Percentiles rank a stretch among this genome's conserved stretches.
These are phyloP conservation scores for Infundibulicybe gibba DNA, from an alignment of 768 basidiomycete species.

Conservation along the genomic window DNA sequence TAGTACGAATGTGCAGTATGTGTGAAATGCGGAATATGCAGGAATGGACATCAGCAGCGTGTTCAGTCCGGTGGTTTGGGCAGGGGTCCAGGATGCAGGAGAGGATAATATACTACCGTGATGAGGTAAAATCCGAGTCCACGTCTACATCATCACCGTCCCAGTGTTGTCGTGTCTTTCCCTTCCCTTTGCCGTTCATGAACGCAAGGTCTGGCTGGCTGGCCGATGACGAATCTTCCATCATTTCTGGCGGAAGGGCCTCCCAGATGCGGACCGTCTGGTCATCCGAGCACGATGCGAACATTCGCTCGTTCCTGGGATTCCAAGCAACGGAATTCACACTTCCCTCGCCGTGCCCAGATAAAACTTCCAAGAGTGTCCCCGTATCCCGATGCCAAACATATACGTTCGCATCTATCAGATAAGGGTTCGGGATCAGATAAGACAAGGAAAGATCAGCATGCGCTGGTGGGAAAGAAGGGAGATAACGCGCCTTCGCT, in stretches of 20 bases:
- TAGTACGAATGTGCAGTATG: no score
- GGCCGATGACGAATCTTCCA: constrained; percentile 12
- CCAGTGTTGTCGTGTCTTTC: constrained; percentile 51
- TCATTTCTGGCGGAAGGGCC: constrained; percentile 29
- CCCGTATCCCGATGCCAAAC: constrained; percentile 93
- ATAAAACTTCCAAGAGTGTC: constrained; percentile 77
- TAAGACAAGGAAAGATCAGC: constrained; percentile 5
- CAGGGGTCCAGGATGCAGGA: neutral
- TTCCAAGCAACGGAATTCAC: constrained; percentile 99
- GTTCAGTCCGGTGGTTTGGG: no score
- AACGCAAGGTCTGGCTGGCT: constrained; percentile 8
- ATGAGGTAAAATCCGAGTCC: constrained; percentile 8
- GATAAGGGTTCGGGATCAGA: constrained; percentile 2
- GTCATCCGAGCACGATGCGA: constrained; percentile 97
- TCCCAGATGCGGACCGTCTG: constrained; percentile 90
- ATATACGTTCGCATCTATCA: constrained; percentile 86
- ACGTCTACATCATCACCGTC: constrained; percentile 25
- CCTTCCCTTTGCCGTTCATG: constrained; percentile 45
- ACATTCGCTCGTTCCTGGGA: constrained; percentile 83
- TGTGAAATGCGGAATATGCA: neutral
- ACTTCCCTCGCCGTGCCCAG: constrained; percentile 84
- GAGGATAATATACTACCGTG: neutral
- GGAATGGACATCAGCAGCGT: neutral
- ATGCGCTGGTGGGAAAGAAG: neutral
- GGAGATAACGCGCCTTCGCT: constrained; percentile 74